Evolutionary conservation across 139 green algal species (phyloP).

Genomic region (Deuterostichococcus epilithicus): DNA sequence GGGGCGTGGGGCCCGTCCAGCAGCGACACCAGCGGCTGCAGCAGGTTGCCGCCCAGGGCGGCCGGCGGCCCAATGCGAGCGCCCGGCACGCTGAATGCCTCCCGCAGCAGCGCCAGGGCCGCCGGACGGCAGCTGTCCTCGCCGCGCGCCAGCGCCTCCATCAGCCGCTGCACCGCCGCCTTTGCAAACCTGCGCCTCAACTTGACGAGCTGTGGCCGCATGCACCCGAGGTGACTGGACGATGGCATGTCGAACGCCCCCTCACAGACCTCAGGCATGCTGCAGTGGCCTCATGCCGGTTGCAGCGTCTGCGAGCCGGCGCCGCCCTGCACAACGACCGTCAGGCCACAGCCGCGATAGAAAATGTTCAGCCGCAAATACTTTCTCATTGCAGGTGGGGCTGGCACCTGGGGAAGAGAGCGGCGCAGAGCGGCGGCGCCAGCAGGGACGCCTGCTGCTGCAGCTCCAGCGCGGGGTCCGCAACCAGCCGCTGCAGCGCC

Average conservation of each 20-base stretch:
- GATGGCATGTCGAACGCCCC: neutral
- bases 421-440: conserved; percentile 14
- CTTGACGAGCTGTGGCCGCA: neutral
- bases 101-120: conserved; percentile 7
- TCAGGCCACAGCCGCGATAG: neutral
- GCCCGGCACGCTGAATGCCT: neutral
- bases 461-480: conserved; percentile 7
- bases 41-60: neutral
- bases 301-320: neutral
- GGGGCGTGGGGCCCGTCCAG: conserved; percentile 5
- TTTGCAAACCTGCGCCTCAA: conserved; percentile 22
- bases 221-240: neutral
- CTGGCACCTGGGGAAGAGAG: conserved; percentile 41
- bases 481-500: conserved; percentile 21
- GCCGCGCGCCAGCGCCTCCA: conserved; percentile 34
- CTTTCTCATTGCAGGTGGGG: neutral
- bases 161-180: conserved; percentile 32
- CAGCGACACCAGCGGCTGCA: conserved; percentile 11
- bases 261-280: neutral
- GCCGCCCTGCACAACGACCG: neutral
- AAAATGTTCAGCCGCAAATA: neutral
- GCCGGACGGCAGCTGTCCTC: conserved; percentile 14
- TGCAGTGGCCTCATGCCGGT: neutral
- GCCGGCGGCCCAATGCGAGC: neutral
- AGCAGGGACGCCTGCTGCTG: conserved; percentile 6